Conservation (phyloP, 129 eudicot genomes). For the Escallonia rubra region DNA sequence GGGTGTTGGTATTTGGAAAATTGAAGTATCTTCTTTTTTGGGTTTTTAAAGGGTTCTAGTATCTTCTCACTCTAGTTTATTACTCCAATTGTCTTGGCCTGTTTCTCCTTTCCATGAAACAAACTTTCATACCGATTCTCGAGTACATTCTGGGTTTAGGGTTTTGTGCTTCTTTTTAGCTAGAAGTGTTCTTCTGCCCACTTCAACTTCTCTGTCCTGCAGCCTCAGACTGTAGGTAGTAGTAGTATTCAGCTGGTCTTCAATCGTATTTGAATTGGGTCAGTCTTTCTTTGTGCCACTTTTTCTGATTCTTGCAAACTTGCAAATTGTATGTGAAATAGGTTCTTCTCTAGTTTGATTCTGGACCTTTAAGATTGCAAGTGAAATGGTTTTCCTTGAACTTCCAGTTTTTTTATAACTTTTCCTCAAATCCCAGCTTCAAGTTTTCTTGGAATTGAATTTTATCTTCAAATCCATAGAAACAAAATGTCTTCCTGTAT, state of each 20-base stretch:
- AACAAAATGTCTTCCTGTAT: conserved; percentile 70
- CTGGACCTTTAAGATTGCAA: neutral
- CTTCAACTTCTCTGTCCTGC: neutral
- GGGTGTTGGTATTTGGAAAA: neutral
- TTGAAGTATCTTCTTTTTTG: neutral
- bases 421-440: neutral
- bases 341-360: conserved; percentile 11
- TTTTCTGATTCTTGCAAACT: neutral
- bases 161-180: neutral
- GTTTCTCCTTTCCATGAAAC: conserved; percentile 22
- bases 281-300: neutral
- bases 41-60: conserved; percentile 19
- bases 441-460: neutral
- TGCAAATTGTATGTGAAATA: neutral
- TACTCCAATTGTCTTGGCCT: conserved; percentile 12
- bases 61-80: conserved; percentile 19
- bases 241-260: neutral
- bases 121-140: conserved; percentile 12
- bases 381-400: neutral
- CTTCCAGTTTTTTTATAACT: neutral
- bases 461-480: neutral
- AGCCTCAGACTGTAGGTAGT: neutral
- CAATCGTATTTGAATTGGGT: neutral
- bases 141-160: neutral
- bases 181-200: neutral